Percentiles rank a stretch among this genome's conserved stretches.
Conservation (phyloP, 306 rosid species). For the Corylus avellana region DNA sequence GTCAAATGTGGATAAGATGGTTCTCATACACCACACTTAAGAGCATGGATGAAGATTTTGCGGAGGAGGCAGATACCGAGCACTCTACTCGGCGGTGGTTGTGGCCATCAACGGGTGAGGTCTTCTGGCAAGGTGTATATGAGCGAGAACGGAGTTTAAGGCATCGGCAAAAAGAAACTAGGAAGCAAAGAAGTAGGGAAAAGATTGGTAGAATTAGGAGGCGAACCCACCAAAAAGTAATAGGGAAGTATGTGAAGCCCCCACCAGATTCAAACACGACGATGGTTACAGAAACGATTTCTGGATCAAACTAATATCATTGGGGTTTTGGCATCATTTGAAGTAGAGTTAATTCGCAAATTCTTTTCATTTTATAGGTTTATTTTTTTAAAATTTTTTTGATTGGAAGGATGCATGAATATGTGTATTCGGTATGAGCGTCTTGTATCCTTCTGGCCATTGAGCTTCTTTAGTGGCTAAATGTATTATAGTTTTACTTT, state of each 20-base stretch:
- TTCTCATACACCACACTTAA: slow-evolving; percentile 67
- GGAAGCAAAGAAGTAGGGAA: slow-evolving; percentile 77
- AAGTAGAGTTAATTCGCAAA: slow-evolving; percentile 34
- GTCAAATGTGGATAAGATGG: slow-evolving; percentile 88
- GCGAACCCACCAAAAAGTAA: slow-evolving; percentile 75
- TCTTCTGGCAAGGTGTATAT: slow-evolving; percentile 81
- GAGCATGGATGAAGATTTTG: slow-evolving; percentile 96
- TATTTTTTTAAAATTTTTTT: slow-evolving; percentile 32
- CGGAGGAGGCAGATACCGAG: slow-evolving; percentile 71
- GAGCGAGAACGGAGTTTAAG: slow-evolving; percentile 75
- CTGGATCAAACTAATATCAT: slow-evolving; percentile 20
- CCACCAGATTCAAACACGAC: slow-evolving; percentile 64
- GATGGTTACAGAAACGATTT: slow-evolving; percentile 26
- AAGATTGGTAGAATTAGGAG: slow-evolving; percentile 66
- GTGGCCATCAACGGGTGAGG: slow-evolving; percentile 97
- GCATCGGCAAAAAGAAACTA: slow-evolving; percentile 71
- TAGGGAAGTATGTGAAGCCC: slow-evolving; percentile 91
- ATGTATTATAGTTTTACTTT: slow-evolving; percentile 44
- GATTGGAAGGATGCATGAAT: slow-evolving; percentile 35
- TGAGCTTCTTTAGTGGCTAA: slow-evolving; percentile 37
- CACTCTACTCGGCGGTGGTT: slow-evolving; percentile 63
- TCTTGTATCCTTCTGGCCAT: slow-evolving; percentile 41
- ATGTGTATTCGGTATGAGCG: slow-evolving; percentile 28
- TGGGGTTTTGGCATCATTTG: slow-evolving; percentile 23
- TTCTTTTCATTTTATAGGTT: slow-evolving; percentile 45